Evolutionary conservation across 257 asterid genomes (phyloP).

Genomic region (Capsicum chinense): DNA sequence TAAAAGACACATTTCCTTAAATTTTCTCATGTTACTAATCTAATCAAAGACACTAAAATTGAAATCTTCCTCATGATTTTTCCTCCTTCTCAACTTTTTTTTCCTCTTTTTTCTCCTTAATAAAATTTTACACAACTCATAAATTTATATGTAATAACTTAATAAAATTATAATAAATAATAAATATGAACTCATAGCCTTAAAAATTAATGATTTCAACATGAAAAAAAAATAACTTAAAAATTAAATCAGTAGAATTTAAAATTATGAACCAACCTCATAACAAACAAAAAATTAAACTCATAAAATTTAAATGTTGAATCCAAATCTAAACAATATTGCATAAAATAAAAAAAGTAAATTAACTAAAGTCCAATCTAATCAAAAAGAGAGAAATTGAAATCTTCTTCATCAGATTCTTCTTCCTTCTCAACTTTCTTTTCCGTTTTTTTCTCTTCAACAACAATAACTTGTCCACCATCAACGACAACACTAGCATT

Average conservation of each 20-base stretch:
- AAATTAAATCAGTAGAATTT: too few relatives aligned
- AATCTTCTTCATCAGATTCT: conserved; percentile 30
- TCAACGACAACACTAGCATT: neutral
- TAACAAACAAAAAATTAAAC: too few relatives aligned
- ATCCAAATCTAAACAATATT: neutral
- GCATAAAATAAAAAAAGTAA: neutral
- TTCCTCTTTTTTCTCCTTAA: conserved; percentile 20
- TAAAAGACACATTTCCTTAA: too few relatives aligned
- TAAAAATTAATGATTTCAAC: too few relatives aligned
- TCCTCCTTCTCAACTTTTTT: conserved; percentile 27
- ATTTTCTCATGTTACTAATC: too few relatives aligned
- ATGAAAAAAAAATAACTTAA: too few relatives aligned
- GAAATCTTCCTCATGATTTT: conserved; percentile 26
- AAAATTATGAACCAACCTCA: too few relatives aligned
- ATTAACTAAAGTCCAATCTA: neutral
- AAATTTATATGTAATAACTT: too few relatives aligned
- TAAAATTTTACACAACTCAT: neutral
- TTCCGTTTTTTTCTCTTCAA: conserved; percentile 23
- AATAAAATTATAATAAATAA: too few relatives aligned
- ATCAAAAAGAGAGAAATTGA: neutral
- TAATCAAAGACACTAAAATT: too few relatives aligned
- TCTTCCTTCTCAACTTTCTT: conserved; percentile 29
- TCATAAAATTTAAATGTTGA: too few relatives aligned
- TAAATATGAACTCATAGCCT: too few relatives aligned
- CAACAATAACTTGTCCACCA: conserved; percentile 21